phyloP scores from a whole-genome alignment of 768 basidiomycete species.

The Steccherinum ochraceum region DNA sequence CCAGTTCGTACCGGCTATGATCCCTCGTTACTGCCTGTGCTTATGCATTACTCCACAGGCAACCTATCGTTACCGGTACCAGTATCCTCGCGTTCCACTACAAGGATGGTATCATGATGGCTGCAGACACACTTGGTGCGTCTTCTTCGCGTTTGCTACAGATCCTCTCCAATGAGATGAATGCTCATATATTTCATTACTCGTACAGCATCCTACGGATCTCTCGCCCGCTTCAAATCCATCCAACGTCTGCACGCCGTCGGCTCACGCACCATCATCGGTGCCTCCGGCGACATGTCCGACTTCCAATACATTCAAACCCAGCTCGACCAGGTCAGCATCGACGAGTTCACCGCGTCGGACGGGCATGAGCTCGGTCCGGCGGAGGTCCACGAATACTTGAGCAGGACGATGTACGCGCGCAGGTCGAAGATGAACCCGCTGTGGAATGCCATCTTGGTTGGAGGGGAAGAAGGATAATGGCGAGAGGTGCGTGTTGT shows the following conservation, averaged over 20 bases:
- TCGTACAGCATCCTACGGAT: slow-evolving; percentile 84
- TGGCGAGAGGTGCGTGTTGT: slow-evolving; percentile 55
- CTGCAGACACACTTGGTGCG: slow-evolving; percentile 93
- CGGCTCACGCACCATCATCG: slow-evolving; percentile 80
- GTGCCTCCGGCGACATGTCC: slow-evolving; percentile 93
- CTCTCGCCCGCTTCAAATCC: slow-evolving; percentile 94
- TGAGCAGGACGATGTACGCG: slow-evolving; percentile 86
- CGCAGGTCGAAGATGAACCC: slow-evolving; percentile 87
- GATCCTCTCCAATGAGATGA: background rate
- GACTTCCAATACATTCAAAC: slow-evolving; percentile 93
- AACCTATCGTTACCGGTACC: slow-evolving; percentile 96
- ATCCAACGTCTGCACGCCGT: slow-evolving; percentile 83
- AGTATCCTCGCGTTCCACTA: slow-evolving; percentile 90
- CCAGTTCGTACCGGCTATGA: slow-evolving; percentile 43
- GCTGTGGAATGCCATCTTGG: slow-evolving; percentile 90
- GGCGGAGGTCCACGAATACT: slow-evolving; percentile 86
- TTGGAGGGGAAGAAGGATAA: slow-evolving; percentile 82
- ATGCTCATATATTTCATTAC: background rate
- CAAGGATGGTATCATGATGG: slow-evolving; percentile 97
- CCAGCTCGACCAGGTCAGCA: slow-evolving; percentile 68
- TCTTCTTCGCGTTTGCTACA: no score
- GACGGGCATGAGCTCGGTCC: slow-evolving; percentile 86
- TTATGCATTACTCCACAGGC: slow-evolving; percentile 35
- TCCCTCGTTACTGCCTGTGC: background rate
- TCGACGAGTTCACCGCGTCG: slow-evolving; percentile 72